These are phyloP conservation scores for Barnettozyma sucrosica DNA, from an alignment of 805 yeast species.

Conservation along the genomic window DNA sequence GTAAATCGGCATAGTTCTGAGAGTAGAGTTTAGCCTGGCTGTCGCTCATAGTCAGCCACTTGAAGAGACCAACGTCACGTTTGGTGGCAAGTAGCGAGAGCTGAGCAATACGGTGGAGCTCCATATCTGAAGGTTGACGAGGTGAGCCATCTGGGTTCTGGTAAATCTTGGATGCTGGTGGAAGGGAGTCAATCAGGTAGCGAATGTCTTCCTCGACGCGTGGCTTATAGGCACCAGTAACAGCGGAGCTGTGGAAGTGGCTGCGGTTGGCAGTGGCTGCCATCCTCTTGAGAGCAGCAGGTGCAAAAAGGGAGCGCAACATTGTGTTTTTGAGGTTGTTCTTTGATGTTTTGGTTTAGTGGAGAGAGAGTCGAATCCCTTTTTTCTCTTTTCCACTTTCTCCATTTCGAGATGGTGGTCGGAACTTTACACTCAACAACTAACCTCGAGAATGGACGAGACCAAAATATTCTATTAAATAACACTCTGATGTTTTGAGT, in stretches of 20 bases:
- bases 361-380: neutral
- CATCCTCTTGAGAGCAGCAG: neutral
- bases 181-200: constrained; percentile 52
- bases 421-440: too few species aligned
- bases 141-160: constrained; percentile 73
- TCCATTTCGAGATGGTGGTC: neutral
- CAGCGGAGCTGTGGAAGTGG: constrained; percentile 9
- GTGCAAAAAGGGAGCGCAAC: neutral
- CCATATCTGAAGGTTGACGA: constrained; percentile 62
- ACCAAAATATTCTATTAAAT: neutral
- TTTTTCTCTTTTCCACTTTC: neutral
- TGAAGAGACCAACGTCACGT: constrained; percentile 47
- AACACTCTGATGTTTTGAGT: neutral
- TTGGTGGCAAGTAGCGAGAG: constrained; percentile 54
- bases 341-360: neutral
- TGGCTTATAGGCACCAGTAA: constrained; percentile 29
- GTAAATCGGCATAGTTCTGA: constrained; percentile 57
- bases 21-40: constrained; percentile 49
- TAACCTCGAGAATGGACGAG: too few species aligned
- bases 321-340: neutral
- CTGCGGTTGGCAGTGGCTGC: neutral
- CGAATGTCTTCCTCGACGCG: constrained; percentile 59
- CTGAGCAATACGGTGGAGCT: constrained; percentile 67
- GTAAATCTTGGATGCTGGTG: constrained; percentile 60
- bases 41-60: constrained; percentile 42